Evolutionary conservation across 805 yeast genomes (phyloP), one percentile per base, ranked within the genome.

Genomic region (Candida gorgasii): DNA sequence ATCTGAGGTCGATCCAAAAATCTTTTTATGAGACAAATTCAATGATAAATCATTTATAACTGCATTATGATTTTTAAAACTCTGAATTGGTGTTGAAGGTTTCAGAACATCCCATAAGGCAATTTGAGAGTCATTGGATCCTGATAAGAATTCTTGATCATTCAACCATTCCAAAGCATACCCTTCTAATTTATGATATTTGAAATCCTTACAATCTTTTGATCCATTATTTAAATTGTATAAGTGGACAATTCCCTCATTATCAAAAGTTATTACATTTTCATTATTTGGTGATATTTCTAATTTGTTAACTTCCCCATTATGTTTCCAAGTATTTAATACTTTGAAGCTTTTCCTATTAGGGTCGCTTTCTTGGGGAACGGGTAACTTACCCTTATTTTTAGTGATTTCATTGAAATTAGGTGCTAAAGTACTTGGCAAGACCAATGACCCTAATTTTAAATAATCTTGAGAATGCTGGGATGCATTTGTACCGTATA

Each of bases 1-100:
- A 58, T 86, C 95, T 22, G 88, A 71, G 4, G 78, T 89, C 3
- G 92, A 80, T 1, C 82, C 92, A 51, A 87, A 76, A 22, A 85
- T 42, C 13, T 59, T 56, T 16, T 40, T 44, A 24, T 42, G 41
- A 15, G 23, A 34, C 13, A 11, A 18, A 50, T 76, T 79, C 80
- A 84, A 80, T 1, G 85, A 68, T 18, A 87, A 65, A 50, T 82
- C 93, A 59, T 84, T 86, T 24, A 86, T 80, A 4, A 75, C 75
- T 1, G 82, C 78, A 4, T 65, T 50, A 57, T 84, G 89, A 6
- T 76, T 58, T 36, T 69, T 67, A 53, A 75, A 77, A 4, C 66
- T 62, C 44, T 66, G 71, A n/a, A 61, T 45, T 12, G 89, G 89
- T 4, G 72, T 59, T 4, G 61, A 50, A 0, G 69, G 64, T 36